Evolutionary conservation across 2,329 filamentous ascomycete genomes (phyloP), one percentile per base, ranked within the genome.

Genomic region (Venturia pyrina): DNA sequence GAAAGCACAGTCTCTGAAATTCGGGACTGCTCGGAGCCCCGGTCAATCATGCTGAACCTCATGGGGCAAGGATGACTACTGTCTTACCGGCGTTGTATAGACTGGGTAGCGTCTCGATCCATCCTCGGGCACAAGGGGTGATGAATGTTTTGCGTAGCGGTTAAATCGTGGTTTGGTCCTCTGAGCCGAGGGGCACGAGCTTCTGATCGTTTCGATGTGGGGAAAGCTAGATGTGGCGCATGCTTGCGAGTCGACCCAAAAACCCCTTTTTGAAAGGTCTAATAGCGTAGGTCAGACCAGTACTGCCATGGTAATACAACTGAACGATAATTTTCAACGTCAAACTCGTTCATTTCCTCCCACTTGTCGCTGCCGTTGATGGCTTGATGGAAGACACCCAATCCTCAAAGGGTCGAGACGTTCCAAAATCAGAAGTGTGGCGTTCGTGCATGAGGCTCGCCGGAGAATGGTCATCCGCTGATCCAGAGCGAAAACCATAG

Each of bases 151-250:
- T 59, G 53, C 32, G 19, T 37, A 17, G 17, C 32, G 59, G 59
- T 24, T 15, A 41, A 44, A 62, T n/a, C n/a, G 21, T 28, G 11
- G 40, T 17, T 62, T 28, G 41, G 41, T 24, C 60, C 60, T 62
- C 44, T 62, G 60, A 34, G 24, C 60, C 60, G 60, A 62, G 60
- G 59, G 59, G 59, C 37, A 28, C 59, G 53, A 57, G 28, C 53
- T 59, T 57, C 21, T 6, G 37, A 62, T 41, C 7, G 5, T 60
- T 44, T 34, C 10, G 28, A 6, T 43, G 40, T 62, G 37, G 59
- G 37, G 59, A 46, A 62, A 28, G 7, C 37, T 43, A 44, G 37
- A 62, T 62, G 60, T 62, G 60, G 60, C 60, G 60, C 43, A 57
- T 62, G 21, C 60, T 62, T 37, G n/a, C 60, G 60, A 32, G 60